A percentile compares a stretch with the other conserved stretches of the same genome.
Evolutionary conservation across 2,329 filamentous ascomycete genomes (phyloP).

Genomic region (Tolypocladium cylindrosporum): DNA sequence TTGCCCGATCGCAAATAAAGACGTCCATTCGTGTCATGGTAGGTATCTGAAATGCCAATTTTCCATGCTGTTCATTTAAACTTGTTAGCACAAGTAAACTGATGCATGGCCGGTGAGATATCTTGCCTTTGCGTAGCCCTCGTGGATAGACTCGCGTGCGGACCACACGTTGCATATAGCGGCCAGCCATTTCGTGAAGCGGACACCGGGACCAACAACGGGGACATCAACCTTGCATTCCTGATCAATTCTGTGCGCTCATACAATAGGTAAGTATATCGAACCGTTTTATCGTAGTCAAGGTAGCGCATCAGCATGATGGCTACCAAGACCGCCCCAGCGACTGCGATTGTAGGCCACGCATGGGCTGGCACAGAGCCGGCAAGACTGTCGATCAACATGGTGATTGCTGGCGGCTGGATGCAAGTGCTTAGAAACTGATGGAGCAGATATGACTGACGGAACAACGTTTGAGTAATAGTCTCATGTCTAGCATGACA

Average conservation of each 20-base stretch:
- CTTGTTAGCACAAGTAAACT: neutral
- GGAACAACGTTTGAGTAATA: neutral
- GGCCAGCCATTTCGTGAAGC: conserved; percentile 7
- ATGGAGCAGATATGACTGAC: neutral
- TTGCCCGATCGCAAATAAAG: conserved; percentile 6
- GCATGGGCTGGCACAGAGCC: neutral
- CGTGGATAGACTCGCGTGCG: conserved; percentile 5
- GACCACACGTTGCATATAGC: conserved; percentile 5
- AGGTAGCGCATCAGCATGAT: conserved; percentile 1
- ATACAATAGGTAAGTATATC: neutral
- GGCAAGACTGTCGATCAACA: neutral
- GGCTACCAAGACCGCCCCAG: conserved; percentile 1
- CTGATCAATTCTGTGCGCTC: neutral
- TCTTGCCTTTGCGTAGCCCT: conserved; percentile 6
- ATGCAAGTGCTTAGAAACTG: neutral
- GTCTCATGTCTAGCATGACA: neutral
- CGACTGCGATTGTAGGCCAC: neutral
- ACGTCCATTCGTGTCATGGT: conserved; percentile 9
- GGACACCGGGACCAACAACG: conserved; percentile 2
- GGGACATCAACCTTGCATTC: conserved; percentile 6
- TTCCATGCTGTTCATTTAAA: neutral
- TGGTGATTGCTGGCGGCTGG: neutral
- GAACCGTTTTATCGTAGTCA: conserved; percentile 4
- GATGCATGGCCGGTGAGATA: neutral
- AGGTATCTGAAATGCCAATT: conserved; percentile 6